Conservation (phyloP, 164 flowering plant genomes). For the Macadamia tetraphylla region DNA sequence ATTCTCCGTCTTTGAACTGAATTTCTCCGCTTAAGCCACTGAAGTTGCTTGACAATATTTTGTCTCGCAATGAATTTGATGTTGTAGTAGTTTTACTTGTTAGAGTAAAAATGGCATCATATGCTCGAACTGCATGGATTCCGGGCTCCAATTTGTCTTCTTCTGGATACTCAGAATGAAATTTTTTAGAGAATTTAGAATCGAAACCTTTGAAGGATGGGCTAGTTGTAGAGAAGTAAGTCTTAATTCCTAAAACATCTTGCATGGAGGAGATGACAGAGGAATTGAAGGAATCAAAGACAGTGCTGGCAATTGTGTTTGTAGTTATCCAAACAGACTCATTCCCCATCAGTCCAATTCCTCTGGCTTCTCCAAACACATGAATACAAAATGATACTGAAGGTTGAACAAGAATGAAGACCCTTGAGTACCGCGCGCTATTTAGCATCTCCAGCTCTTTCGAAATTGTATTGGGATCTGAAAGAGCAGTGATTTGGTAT, state of each 20-base stretch:
- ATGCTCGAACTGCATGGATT: slow-evolving; percentile 8
- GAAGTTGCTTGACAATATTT: slow-evolving; percentile 12
- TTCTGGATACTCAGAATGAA: slow-evolving; percentile 6
- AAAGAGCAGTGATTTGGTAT: slow-evolving; percentile 12
- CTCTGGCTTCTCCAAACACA: slow-evolving; percentile 27
- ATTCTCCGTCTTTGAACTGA: slow-evolving; percentile 9
- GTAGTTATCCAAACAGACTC: slow-evolving; percentile 37
- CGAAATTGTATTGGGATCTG: slow-evolving; percentile 13
- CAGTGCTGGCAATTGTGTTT: slow-evolving; percentile 17
- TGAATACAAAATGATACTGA: slow-evolving; percentile 11
- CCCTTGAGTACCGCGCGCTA: slow-evolving; percentile 12
- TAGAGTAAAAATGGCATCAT: slow-evolving; percentile 1
- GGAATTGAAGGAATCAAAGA: slow-evolving; percentile 12
- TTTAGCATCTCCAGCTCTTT: slow-evolving; percentile 13
- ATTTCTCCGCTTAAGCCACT: slow-evolving; percentile 25
- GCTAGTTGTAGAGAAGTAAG: not conserved
- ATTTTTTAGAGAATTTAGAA: not conserved
- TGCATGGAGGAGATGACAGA: slow-evolving; percentile 19
- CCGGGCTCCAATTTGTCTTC: slow-evolving; percentile 13
- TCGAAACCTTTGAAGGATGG: not conserved
- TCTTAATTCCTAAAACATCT: slow-evolving; percentile 20
- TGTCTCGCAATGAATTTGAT: not conserved
- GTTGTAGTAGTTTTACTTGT: not conserved
- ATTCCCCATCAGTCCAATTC: slow-evolving; percentile 22
- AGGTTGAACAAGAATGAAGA: slow-evolving; percentile 18